These are phyloP conservation scores for Kodamaea hsintzibuensis DNA, from an alignment of 805 yeast species.

Conservation along the genomic window DNA sequence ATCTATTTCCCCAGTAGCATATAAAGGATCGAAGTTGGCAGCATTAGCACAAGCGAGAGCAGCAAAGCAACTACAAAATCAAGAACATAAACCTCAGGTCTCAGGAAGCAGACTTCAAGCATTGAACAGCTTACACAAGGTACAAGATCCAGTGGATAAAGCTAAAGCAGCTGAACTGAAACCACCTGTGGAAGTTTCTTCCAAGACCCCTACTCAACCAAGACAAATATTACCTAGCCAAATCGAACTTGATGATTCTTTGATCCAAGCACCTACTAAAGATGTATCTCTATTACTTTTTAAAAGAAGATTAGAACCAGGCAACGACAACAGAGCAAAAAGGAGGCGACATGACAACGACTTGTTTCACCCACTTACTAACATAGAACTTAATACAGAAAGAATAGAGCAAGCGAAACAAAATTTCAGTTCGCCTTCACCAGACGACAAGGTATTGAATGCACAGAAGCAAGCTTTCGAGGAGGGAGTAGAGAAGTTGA, in stretches of 20 bases:
- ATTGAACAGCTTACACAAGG: not conserved
- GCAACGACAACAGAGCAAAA: constrained; percentile 15
- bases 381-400: constrained; percentile 36
- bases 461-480: constrained; percentile 57
- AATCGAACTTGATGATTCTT: constrained; percentile 2
- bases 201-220: not conserved
- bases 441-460: constrained; percentile 68
- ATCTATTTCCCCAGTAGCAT: not conserved
- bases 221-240: not conserved
- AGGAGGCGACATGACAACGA: constrained; percentile 21
- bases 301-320: constrained; percentile 10
- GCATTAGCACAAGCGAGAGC: constrained; percentile 47
- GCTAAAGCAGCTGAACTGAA: not conserved
- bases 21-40: constrained; percentile 42
- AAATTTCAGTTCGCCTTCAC: constrained; percentile 71
- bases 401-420: constrained; percentile 41
- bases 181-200: not conserved
- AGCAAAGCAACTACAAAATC: not conserved
- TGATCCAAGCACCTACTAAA: constrained; percentile 7
- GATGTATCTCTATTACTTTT: constrained; percentile 3
- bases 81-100: not conserved
- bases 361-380: constrained; percentile 40
- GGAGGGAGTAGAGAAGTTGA: constrained; percentile 28
- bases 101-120: not conserved
- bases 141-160: not conserved